phyloP scores from a whole-genome alignment of 345 rosid genomes.

The Mercurialis annua region DNA sequence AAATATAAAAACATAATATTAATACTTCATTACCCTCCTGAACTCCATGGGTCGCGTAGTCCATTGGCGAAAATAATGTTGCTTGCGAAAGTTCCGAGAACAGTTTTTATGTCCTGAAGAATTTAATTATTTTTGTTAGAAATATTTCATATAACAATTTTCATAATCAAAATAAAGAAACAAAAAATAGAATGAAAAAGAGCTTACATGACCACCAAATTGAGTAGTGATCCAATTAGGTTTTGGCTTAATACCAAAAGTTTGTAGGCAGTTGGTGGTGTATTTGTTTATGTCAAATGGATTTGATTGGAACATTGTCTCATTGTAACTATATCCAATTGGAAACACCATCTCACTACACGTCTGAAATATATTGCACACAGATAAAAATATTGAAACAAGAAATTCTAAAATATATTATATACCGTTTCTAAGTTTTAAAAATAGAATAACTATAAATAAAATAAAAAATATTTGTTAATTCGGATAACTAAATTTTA shows the following conservation, averaged over 20 bases:
- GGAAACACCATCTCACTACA: constrained; percentile 28
- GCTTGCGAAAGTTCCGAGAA: constrained; percentile 40
- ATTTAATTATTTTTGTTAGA: neutral
- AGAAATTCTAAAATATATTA: no score
- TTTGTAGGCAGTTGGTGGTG: constrained; percentile 6
- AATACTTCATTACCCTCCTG: constrained; percentile 36
- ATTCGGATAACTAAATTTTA: no score
- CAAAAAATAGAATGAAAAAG: neutral
- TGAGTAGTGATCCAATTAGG: constrained; percentile 29
- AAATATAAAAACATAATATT: neutral
- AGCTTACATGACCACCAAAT: constrained; percentile 41
- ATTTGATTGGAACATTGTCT: constrained; percentile 28
- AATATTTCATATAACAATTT: neutral
- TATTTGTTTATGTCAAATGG: constrained; percentile 21
- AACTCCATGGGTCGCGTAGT: constrained; percentile 44
- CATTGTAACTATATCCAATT: constrained; percentile 14
- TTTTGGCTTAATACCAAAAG: constrained; percentile 18
- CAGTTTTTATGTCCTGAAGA: constrained; percentile 40
- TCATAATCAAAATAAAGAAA: neutral
- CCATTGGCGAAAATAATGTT: constrained; percentile 54
- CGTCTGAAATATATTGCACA: no score
- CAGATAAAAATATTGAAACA: no score
- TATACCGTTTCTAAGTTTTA: no score
- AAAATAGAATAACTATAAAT: no score
- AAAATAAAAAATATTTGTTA: no score